Evolutionary conservation across 768 basidiomycete species (phyloP).

Genomic region (Coprinopsis marcescibilis): DNA sequence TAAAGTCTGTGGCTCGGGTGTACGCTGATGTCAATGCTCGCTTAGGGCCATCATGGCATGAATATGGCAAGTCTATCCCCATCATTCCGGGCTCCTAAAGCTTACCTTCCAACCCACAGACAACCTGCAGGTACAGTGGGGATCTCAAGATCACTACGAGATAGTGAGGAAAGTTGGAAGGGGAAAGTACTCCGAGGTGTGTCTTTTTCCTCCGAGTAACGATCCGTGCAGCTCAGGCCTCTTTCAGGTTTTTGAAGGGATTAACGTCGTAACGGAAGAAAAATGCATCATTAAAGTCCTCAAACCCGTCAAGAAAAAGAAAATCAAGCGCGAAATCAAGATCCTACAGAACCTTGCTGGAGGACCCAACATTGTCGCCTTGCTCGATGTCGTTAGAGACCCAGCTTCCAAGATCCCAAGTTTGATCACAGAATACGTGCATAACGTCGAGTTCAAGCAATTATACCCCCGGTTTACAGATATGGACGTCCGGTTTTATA

Average conservation of each 20-base stretch:
- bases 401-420: constrained; percentile 95
- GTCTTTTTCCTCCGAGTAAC: constrained; percentile 13
- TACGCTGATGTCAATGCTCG: constrained; percentile 86
- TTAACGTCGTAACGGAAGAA: constrained; percentile 85
- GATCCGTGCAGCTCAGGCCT: constrained; percentile 10
- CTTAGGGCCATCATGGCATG: constrained; percentile 88
- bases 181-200: constrained; percentile 92
- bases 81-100: constrained; percentile 17
- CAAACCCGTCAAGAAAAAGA: constrained; percentile 99
- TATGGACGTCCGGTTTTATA: constrained; percentile 93
- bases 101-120: constrained; percentile 44
- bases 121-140: constrained; percentile 97
- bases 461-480: constrained; percentile 95
- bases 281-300: constrained; percentile 98
- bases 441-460: constrained; percentile 97
- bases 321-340: constrained; percentile 99
- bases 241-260: constrained; percentile 82
- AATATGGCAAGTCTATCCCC: constrained; percentile 65
- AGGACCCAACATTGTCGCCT: constrained; percentile 89
- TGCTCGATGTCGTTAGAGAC: constrained; percentile 95
- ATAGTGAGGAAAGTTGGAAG: constrained; percentile 94
- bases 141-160: constrained; percentile 95
- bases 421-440: constrained; percentile 94
- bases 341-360: constrained; percentile 95
- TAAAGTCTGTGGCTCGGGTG: constrained; percentile 79